Percentiles rank a stretch among this genome's conserved stretches.
These are phyloP conservation scores for Pseudonitzschia multiseries DNA, from an alignment of 108 stramenopile genomes.

Conservation along the genomic window DNA sequence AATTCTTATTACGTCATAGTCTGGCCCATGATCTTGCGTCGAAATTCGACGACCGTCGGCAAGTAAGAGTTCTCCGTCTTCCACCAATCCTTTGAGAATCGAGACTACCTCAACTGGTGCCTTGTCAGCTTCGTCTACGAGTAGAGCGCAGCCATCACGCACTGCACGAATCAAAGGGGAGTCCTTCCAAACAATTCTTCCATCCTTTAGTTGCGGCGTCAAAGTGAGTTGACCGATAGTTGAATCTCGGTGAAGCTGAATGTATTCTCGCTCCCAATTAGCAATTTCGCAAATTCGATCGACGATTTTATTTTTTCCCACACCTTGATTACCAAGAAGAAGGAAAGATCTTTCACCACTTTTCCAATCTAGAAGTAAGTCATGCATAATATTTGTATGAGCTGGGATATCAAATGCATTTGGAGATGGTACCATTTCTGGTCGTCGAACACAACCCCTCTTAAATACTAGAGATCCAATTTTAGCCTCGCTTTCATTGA, in stretches of 20 bases:
- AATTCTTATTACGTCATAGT: slow-evolving; percentile 48
- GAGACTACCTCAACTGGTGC: slow-evolving; percentile 88
- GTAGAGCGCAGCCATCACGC: slow-evolving; percentile 64
- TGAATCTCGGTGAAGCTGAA: slow-evolving; percentile 92
- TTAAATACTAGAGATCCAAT: slow-evolving; percentile 40
- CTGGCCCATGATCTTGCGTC: slow-evolving; percentile 1
- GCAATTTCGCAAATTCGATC: slow-evolving; percentile 64
- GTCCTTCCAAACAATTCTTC: slow-evolving; percentile 73
- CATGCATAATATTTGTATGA: slow-evolving; percentile 36
- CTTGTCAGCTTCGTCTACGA: slow-evolving; percentile 93
- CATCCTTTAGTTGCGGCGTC: slow-evolving; percentile 69
- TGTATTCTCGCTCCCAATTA: slow-evolving; percentile 86
- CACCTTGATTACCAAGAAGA: slow-evolving; percentile 88
- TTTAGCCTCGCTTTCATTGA: slow-evolving; percentile 4
- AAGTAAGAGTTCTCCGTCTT: slow-evolving; percentile 85
- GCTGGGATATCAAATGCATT: slow-evolving; percentile 49
- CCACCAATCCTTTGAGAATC: slow-evolving; percentile 80
- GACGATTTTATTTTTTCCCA: slow-evolving; percentile 88
- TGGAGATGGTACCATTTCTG: slow-evolving; percentile 51
- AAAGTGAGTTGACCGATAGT: slow-evolving; percentile 71
- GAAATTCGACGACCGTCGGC: slow-evolving; percentile 73
- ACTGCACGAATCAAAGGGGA: slow-evolving; percentile 84
- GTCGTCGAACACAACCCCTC: slow-evolving; percentile 16
- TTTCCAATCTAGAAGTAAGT: slow-evolving; percentile 34
- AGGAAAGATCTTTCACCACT: slow-evolving; percentile 70